A percentile compares a stretch with the other conserved stretches of the same genome.
Conservation (phyloP, 768 basidiomycete species). For the Mrakia blollopis region DNA sequence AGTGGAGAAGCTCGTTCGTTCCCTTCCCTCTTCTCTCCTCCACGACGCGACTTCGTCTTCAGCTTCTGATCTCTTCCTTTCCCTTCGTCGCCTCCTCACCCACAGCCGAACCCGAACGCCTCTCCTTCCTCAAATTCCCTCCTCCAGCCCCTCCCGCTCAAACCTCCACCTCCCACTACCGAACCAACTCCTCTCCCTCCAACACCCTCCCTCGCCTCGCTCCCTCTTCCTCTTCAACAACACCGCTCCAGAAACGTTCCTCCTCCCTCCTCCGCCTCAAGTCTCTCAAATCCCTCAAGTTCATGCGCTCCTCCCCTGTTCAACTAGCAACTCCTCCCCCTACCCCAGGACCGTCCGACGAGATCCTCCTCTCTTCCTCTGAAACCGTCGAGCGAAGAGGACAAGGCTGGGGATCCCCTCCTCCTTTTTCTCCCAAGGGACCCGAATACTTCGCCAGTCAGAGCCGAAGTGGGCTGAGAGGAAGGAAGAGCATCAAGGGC, state of each 20-base stretch:
- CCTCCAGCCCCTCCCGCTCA: conserved; percentile 3
- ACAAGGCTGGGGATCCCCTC: background rate
- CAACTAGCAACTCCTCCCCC: conserved; percentile 1
- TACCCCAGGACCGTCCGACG: background rate
- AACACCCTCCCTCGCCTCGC: background rate
- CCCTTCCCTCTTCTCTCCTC: background rate
- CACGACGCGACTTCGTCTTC: background rate
- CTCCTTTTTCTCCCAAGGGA: background rate
- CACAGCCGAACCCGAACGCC: conserved; percentile 22
- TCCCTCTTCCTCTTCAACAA: too few relatives aligned
- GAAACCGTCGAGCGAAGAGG: background rate
- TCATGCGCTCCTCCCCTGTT: background rate
- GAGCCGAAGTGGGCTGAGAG: background rate
- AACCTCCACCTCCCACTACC: background rate
- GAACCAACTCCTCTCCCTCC: background rate
- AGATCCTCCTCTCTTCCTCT: background rate
- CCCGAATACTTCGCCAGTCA: background rate
- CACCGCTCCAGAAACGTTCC: background rate
- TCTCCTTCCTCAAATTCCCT: conserved; percentile 28
- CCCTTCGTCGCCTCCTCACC: background rate
- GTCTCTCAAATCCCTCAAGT: background rate
- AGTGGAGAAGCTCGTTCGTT: background rate
- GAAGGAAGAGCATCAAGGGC: background rate
- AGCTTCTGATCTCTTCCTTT: background rate
- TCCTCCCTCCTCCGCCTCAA: background rate